These are phyloP conservation scores for Xylaria intraflava DNA, from an alignment of 495 filamentous ascomycete genomes.

Conservation along the genomic window DNA sequence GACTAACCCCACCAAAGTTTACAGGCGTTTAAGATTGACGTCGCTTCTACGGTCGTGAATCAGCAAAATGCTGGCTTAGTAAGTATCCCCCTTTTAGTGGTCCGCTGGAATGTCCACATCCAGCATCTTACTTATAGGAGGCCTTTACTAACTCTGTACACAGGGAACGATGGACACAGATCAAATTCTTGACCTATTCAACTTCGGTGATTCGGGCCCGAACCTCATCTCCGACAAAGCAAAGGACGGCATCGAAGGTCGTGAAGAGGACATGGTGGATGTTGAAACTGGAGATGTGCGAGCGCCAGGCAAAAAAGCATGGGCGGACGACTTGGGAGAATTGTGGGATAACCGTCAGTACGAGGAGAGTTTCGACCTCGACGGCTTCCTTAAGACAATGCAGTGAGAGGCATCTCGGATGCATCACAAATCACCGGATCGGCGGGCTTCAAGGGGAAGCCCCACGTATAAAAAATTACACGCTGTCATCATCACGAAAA, in stretches of 20 bases:
- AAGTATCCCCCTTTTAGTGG: slow-evolving; percentile 22
- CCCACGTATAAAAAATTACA: not conserved
- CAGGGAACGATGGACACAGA: slow-evolving; percentile 84
- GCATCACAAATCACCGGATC: not conserved
- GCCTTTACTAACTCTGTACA: slow-evolving; percentile 9
- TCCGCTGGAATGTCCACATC: not conserved
- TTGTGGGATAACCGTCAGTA: slow-evolving; percentile 96
- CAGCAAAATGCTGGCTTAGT: slow-evolving; percentile 94
- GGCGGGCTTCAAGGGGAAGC: not conserved
- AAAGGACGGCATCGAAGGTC: slow-evolving; percentile 46
- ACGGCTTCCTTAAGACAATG: slow-evolving; percentile 88
- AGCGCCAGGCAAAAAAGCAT: slow-evolving; percentile 94
- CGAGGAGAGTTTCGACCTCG: slow-evolving; percentile 92
- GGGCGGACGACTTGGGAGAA: slow-evolving; percentile 88
- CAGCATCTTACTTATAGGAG: not conserved
- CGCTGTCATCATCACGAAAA: not conserved
- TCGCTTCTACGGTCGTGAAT: slow-evolving; percentile 95
- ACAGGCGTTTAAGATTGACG: slow-evolving; percentile 99
- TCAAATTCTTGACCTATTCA: slow-evolving; percentile 95
- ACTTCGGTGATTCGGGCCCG: slow-evolving; percentile 69
- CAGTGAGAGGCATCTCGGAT: slow-evolving; percentile 34
- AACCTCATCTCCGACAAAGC: slow-evolving; percentile 54
- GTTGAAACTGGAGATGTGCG: slow-evolving; percentile 83
- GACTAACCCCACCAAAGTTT: slow-evolving; percentile 47
- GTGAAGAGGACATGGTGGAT: slow-evolving; percentile 91